Base-by-base conservation (phyloP, 2,329 filamentous ascomycete genomes). In the Pseudodiploospora longispora region DNA sequence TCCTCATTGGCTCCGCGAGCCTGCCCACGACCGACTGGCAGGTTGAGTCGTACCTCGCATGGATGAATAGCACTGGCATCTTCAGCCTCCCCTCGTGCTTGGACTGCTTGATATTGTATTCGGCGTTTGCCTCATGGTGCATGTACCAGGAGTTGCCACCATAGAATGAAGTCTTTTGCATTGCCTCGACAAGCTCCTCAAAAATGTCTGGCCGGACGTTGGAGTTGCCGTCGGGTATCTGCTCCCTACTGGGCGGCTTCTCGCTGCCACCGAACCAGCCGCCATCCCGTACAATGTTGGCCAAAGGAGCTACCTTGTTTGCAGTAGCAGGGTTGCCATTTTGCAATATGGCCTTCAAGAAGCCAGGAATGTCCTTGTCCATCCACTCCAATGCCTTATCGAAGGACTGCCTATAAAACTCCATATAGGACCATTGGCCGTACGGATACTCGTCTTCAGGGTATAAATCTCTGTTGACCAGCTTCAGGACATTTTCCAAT, bases 381-480 rank as follows among this genome's bases (percentile, higher is more conserved):
- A 54, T 52, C 48, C 47, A 49, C 2, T 33, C 47, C 6, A 50
- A 38, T 3, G 47, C 45, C 6, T 50, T 42, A 12, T 61, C 58
- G 41, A 57, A 55, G 30, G 46, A 42, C 42, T 62, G 55, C 35
- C 49, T 49, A 38, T 60, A 57, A 44, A 52, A 51, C n/a, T 32
- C 47, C 42, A 52, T 49, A 48, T 63, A 63, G 43, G 59, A 58
- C 59, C 59, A 61, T 39, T 61, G 59, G 5, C 53, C 60, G 34
- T 50, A 49, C 19, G 63, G 60, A 38, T 62, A 71, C 48, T 71
- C 41, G 30, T 66, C 63, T 10, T 55, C 59, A 1, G 71, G 71
- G 48, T 74, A 74, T 7, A 71, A 41, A 1, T 68, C 62, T 7
- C 70, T 64, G 50, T 74, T 64, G 6, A 69, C 53, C 3, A 59